Evolutionary conservation across 148 eudicot genomes (phyloP).

Genomic region (Linanthus parryae): DNA sequence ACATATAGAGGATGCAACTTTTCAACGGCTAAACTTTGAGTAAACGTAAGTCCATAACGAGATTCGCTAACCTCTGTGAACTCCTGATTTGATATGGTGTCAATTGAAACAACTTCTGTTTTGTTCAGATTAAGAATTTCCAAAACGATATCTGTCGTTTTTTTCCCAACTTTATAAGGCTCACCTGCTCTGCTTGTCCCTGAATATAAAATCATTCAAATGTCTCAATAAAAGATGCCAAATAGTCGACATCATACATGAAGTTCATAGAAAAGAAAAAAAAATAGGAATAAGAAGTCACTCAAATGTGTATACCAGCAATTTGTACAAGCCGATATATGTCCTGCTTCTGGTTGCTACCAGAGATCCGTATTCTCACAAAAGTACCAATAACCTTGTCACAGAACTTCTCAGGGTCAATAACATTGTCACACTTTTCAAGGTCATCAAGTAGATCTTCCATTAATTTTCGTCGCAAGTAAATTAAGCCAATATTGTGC

Average conservation of each 20-base stretch:
- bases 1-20: too few relatives aligned
- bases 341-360: constrained; percentile 81
- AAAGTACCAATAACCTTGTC: constrained; percentile 80
- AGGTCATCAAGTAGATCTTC: constrained; percentile 78
- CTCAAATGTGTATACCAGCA: constrained; percentile 58
- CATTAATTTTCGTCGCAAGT: constrained; percentile 75
- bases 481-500: constrained; percentile 83
- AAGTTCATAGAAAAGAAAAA: too few relatives aligned
- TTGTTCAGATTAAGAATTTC: constrained; percentile 92
- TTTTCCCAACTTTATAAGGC: constrained; percentile 86
- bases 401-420: constrained; percentile 56
- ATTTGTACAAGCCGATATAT: constrained; percentile 97
- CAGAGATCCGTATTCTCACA: constrained; percentile 94
- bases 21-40: too few relatives aligned
- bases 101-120: constrained; percentile 74
- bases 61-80: constrained; percentile 79
- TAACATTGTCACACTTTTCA: too few relatives aligned
- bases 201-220: constrained; percentile 28
- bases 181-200: constrained; percentile 76
- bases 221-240: constrained; percentile 1
- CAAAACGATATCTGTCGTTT: constrained; percentile 60
- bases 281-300: neutral
- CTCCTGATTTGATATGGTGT: constrained; percentile 91
- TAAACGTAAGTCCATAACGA: neutral
- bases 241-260: constrained; percentile 1